Evolutionary conservation across 345 rosid genomes (phyloP), one percentile per base, ranked within the genome.

Genomic region (Alliaria petiolata): DNA sequence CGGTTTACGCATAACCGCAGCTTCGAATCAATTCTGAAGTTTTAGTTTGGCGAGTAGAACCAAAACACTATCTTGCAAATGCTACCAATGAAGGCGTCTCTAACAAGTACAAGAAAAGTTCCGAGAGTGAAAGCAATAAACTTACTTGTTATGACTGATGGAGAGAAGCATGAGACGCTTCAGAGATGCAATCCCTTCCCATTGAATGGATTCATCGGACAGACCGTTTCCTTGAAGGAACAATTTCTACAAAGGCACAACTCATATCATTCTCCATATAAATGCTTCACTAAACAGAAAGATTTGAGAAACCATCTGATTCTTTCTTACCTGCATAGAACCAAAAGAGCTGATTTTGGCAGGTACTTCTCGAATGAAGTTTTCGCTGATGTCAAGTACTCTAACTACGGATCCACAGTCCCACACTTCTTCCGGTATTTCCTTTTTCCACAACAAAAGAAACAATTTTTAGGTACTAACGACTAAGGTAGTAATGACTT

Each of bases 351-450:
- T 75, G 71, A 93, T 81, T 67, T 69, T 78, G 44, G 45, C 39
- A 17, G 98, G 90, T 55, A 91, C 74, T 60, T 58, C 75, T 40
- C 75, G 82, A 76, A 93, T 81, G 59, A 40, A 67, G 65, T 91
- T 93, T 80, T 84, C 85, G 36, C 85, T 82, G 53, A 86, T n/a
- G 72, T 89, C 90, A 45, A 91, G 81, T 63, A 88, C 82, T 83
- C 91, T 85, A 10, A 74, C 72, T 53, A 72, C 80, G 51, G 86
- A 69, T 80, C 89, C 91, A 59, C 85, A 83, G 16, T 68, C 67
- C 97, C 97, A 89, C 22, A 89, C 88, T 75, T 89, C 90, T 47
- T 84, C 84, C 0, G 97, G 97, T 87, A 93, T 81, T 68, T 70
- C 81, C 98, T 77, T 65, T n/a, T 59, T 50, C 58, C 52, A 0